Conservation (phyloP, 331 rosid genomes). For the Phaseolus coccineus region DNA sequence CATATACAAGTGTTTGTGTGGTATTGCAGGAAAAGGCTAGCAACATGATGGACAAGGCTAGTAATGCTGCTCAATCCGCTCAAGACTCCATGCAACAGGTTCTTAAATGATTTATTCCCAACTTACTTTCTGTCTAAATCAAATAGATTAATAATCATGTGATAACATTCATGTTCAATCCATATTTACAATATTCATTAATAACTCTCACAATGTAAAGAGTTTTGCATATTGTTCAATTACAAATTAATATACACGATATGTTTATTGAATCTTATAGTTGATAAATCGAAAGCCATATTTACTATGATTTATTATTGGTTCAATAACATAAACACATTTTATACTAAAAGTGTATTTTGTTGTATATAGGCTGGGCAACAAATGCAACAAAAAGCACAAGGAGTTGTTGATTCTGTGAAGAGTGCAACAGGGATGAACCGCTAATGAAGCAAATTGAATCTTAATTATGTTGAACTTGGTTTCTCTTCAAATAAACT, state of each 20-base stretch:
- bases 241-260: background rate
- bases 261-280: too few relatives aligned
- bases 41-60: constrained; percentile 55
- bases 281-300: too few relatives aligned
- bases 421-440: background rate
- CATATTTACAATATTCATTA: too few relatives aligned
- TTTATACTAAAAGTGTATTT: too few relatives aligned
- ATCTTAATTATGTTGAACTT: too few relatives aligned
- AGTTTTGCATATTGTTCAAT: too few relatives aligned
- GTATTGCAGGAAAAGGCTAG: constrained; percentile 55
- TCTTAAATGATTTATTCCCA: background rate
- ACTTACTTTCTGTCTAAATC: background rate
- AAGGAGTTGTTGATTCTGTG: constrained; percentile 1
- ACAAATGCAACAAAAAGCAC: background rate
- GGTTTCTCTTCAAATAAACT: too few relatives aligned
- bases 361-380: background rate
- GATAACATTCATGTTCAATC: too few relatives aligned
- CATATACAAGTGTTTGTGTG: background rate
- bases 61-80: constrained; percentile 63
- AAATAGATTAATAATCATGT: background rate
- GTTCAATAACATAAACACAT: too few relatives aligned
- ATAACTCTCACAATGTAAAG: too few relatives aligned
- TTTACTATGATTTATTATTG: too few relatives aligned
- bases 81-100: constrained; percentile 65
- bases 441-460: too few relatives aligned